These are phyloP conservation scores for Paxillus rubicundulus DNA, from an alignment of 768 basidiomycete species.

Conservation along the genomic window DNA sequence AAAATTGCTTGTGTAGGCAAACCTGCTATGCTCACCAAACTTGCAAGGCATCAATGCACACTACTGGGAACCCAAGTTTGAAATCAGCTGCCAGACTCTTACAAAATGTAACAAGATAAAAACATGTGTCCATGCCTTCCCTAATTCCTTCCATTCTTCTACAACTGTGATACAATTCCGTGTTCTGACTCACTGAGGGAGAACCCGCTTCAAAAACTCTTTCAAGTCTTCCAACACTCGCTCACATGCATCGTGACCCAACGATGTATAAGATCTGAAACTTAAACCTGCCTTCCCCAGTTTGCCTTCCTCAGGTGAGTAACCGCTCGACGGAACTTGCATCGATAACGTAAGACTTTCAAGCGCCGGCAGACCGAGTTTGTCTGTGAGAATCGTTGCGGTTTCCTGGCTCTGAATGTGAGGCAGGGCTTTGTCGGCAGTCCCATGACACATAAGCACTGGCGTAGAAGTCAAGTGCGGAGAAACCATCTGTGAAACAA, in stretches of 20 bases:
- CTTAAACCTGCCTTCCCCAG: conserved; percentile 47
- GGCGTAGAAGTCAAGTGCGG: conserved; percentile 60
- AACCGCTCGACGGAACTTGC: conserved; percentile 22
- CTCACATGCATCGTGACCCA: conserved; percentile 63
- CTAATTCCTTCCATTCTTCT: background rate
- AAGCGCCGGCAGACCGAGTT: conserved; percentile 48
- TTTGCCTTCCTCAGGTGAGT: conserved; percentile 18
- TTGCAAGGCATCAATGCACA: too few relatives aligned
- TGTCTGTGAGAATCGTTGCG: conserved; percentile 50
- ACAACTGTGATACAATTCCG: background rate
- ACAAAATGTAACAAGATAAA: too few relatives aligned
- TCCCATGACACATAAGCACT: conserved; percentile 87
- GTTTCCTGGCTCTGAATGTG: conserved; percentile 53
- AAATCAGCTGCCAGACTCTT: too few relatives aligned
- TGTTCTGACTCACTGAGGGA: conserved; percentile 35
- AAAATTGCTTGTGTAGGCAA: too few relatives aligned
- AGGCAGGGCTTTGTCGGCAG: conserved; percentile 69
- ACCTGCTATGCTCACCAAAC: too few relatives aligned
- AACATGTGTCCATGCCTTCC: background rate
- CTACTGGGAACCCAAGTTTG: too few relatives aligned
- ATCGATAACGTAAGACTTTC: conserved; percentile 36
- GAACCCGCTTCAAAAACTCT: conserved; percentile 62
- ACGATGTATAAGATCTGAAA: conserved; percentile 64
- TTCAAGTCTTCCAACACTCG: conserved; percentile 71
- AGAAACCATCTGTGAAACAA: conserved; percentile 51